phyloP scores from a whole-genome alignment of 148 eudicot genomes.

The Polygonum aviculare region DNA sequence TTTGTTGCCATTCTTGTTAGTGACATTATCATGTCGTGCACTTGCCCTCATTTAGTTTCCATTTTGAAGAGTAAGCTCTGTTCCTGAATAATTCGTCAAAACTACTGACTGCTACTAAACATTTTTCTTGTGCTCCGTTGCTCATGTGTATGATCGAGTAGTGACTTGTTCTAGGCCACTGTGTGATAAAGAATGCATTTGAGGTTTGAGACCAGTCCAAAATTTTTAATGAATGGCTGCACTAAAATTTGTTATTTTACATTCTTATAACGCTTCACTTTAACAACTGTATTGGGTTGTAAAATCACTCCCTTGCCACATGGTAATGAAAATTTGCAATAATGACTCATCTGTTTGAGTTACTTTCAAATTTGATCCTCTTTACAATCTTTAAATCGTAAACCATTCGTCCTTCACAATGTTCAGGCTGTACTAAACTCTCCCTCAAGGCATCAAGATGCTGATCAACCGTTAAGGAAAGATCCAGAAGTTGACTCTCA shows the following conservation, averaged over 20 bases:
- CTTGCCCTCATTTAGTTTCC: not conserved
- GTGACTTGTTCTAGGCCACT: not conserved
- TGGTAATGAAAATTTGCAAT: not conserved
- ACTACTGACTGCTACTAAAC: not conserved
- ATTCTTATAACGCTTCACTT: not conserved
- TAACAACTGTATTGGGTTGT: not conserved
- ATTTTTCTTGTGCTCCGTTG: not conserved
- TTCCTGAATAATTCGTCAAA: not conserved
- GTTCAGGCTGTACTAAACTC: slow-evolving; percentile 48
- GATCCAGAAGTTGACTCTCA: slow-evolving; percentile 31
- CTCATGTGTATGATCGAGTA: not conserved
- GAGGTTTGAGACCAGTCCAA: not conserved
- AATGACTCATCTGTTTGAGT: not conserved
- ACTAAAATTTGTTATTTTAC: not conserved
- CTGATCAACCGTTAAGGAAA: slow-evolving; percentile 26
- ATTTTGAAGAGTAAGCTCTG: not conserved
- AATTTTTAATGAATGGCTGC: not conserved
- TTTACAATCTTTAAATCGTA: slow-evolving; percentile 7
- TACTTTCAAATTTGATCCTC: not conserved
- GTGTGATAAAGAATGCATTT: not conserved
- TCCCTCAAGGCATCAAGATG: slow-evolving; percentile 21
- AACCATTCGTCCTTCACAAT: not conserved
- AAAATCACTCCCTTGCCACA: not conserved
- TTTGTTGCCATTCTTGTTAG: not conserved
- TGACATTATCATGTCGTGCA: not conserved